Conservation (phyloP, 2,329 filamentous ascomycete species). For the Fusarium concolor region DNA sequence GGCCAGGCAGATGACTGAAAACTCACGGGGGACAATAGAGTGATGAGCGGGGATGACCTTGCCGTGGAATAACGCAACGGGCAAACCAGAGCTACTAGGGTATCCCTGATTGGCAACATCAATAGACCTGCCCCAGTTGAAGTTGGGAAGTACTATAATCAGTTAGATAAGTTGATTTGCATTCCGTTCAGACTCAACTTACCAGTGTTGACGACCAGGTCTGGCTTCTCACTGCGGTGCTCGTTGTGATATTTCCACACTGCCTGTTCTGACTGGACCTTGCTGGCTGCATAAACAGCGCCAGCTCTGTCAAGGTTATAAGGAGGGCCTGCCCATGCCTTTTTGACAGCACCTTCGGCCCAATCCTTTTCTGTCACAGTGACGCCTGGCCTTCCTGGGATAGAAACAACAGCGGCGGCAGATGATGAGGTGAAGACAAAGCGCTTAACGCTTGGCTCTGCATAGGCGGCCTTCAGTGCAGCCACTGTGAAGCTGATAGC, state of each 20-base stretch:
- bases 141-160: slow-evolving; percentile 43
- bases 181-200: fast-evolving
- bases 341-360: slow-evolving; percentile 50
- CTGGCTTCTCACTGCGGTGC: slow-evolving; percentile 40
- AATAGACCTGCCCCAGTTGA: slow-evolving; percentile 44
- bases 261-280: slow-evolving; percentile 51
- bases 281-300: slow-evolving; percentile 54
- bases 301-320: slow-evolving; percentile 46
- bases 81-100: slow-evolving; percentile 39
- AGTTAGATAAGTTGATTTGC: fast-evolving
- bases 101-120: slow-evolving; percentile 37
- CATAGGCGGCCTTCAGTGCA: slow-evolving; percentile 52
- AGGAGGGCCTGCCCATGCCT: slow-evolving; percentile 53
- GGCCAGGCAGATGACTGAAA: fast-evolving
- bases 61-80: slow-evolving; percentile 41
- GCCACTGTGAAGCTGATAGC: slow-evolving; percentile 46
- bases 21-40: slow-evolving; percentile 9
- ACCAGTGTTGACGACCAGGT: slow-evolving; percentile 45
- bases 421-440: slow-evolving; percentile 50
- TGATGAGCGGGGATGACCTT: slow-evolving; percentile 2
- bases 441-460: slow-evolving; percentile 51
- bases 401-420: not conserved
- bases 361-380: slow-evolving; percentile 42
- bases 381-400: not conserved
- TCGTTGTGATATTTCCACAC: slow-evolving; percentile 53